phyloP scores from a whole-genome alignment of 2,329 filamentous ascomycete genomes.

The Aschersonia sp. region DNA sequence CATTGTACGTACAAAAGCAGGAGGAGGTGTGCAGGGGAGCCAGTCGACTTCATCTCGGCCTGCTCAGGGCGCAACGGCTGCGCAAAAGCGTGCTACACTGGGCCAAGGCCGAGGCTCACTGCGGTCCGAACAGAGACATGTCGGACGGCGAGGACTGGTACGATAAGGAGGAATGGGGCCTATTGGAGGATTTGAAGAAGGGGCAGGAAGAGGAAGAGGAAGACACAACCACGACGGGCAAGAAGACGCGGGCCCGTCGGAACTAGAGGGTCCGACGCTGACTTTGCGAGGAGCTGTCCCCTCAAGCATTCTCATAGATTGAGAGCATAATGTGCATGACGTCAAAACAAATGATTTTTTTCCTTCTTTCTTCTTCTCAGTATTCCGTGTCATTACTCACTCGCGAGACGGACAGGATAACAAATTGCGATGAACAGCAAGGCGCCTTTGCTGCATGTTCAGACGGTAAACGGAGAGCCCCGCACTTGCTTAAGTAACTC shows the following conservation, averaged over 20 bases:
- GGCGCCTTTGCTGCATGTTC: too few species aligned
- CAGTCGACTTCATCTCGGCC: conserved; percentile 51
- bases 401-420: too few species aligned
- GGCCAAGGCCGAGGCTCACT: conserved; percentile 66
- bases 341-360: too few species aligned
- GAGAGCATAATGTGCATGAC: not conserved
- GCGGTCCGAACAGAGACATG: conserved; percentile 53
- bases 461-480: too few species aligned
- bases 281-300: not conserved
- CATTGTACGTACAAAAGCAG: conserved; percentile 72
- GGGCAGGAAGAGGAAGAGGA: conserved; percentile 75
- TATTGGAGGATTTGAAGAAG: conserved; percentile 64
- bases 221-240: conserved; percentile 43
- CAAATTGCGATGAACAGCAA: too few species aligned
- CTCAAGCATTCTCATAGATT: not conserved
- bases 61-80: conserved; percentile 59
- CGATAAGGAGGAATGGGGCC: conserved; percentile 64
- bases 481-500: too few species aligned
- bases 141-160: conserved; percentile 86
- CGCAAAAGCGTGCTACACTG: conserved; percentile 58
- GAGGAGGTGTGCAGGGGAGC: conserved; percentile 67
- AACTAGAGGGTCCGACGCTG: conserved; percentile 1
- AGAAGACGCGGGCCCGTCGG: conserved; percentile 45
- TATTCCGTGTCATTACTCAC: too few species aligned
- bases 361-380: too few species aligned